Percentiles rank a stretch among this genome's conserved stretches.
Evolutionary conservation across 441 rosid species (phyloP).

Genomic region (Erodium moschatum): DNA sequence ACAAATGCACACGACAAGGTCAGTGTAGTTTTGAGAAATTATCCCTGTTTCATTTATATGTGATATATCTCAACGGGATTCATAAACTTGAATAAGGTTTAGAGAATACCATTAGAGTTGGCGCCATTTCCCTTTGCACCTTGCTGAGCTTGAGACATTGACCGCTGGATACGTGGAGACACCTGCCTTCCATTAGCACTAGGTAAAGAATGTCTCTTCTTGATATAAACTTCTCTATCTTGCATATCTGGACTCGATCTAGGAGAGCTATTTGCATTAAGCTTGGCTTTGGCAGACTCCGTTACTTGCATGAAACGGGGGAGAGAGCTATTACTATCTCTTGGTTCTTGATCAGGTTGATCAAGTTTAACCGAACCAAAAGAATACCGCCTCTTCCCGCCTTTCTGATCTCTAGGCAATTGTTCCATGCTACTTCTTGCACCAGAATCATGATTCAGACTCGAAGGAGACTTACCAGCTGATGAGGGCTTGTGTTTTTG

Average conservation of each 20-base stretch:
- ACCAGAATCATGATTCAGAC: constrained; percentile 44
- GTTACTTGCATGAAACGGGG: constrained; percentile 97
- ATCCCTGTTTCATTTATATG: too few species aligned
- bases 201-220: constrained; percentile 90
- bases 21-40: too few species aligned
- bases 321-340: constrained; percentile 57
- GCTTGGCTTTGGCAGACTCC: constrained; percentile 82
- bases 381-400: constrained; percentile 57
- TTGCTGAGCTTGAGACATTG: constrained; percentile 54
- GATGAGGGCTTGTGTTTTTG: constrained; percentile 49
- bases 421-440: constrained; percentile 42
- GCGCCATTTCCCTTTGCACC: constrained; percentile 50
- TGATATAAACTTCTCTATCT: constrained; percentile 52
- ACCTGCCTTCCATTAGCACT: constrained; percentile 77
- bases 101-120: constrained; percentile 32
- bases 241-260: constrained; percentile 88
- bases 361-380: constrained; percentile 44
- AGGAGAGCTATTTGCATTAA: constrained; percentile 70
- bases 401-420: constrained; percentile 49
- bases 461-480: constrained; percentile 51
- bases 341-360: constrained; percentile 52
- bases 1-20: too few species aligned
- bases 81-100: constrained; percentile 2
- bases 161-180: constrained; percentile 67
- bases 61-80: background rate